A percentile compares a stretch with the other conserved stretches of the same genome.
These are phyloP conservation scores for Corymbia calophylla DNA, from an alignment of 441 rosid genomes.

Conservation along the genomic window DNA sequence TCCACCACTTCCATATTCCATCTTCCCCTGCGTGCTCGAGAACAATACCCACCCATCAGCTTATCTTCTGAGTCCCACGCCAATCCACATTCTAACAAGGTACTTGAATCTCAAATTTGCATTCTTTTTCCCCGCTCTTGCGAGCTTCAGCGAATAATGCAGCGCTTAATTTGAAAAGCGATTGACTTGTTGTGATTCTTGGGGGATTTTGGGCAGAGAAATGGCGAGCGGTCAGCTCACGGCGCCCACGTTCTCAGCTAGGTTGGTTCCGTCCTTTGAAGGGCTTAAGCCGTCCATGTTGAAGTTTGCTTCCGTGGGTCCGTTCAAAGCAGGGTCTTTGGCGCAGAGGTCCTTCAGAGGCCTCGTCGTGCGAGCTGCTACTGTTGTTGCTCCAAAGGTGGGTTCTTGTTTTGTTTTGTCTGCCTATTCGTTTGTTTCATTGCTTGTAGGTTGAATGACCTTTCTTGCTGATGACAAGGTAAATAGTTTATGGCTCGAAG, in stretches of 20 bases:
- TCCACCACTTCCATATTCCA: no score
- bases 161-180: neutral
- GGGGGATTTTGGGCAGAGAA: conserved; percentile 5
- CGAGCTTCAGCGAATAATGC: neutral
- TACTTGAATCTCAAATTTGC: neutral
- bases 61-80: neutral
- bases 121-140: neutral
- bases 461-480: neutral
- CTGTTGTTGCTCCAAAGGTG: conserved; percentile 89
- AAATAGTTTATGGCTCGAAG: neutral
- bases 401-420: neutral
- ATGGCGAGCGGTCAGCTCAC: conserved; percentile 80
- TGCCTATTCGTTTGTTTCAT: neutral
- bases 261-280: conserved; percentile 55
- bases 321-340: conserved; percentile 27
- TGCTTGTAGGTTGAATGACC: neutral
- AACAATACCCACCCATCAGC: no score
- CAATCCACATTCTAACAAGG: neutral
- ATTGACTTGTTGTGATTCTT: neutral
- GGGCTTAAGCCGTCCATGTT: conserved; percentile 57
- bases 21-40: no score
- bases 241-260: conserved; percentile 47
- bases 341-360: conserved; percentile 27
- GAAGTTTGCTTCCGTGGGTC: conserved; percentile 44
- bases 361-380: conserved; percentile 74